Evolutionary conservation across 495 filamentous ascomycete genomes (phyloP).

Genomic region (Achaetomiella virescens): DNA sequence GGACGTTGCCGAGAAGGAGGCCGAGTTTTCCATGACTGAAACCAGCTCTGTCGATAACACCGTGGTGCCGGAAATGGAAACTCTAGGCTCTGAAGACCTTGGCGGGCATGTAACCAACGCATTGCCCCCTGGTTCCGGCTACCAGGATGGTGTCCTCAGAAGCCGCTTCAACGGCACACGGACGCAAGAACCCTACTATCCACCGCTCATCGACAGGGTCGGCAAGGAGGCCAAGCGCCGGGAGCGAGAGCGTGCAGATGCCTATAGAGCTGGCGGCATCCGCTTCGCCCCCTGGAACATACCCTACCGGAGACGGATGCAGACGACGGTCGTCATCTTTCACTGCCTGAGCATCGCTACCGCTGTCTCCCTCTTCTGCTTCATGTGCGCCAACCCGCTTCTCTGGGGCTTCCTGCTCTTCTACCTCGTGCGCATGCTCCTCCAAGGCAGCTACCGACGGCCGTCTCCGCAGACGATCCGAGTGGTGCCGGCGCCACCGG

Average conservation of each 20-base stretch:
- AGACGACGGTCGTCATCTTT: conserved; percentile 77
- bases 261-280: conserved; percentile 39
- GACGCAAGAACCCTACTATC: conserved; percentile 9
- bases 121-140: not conserved
- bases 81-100: not conserved
- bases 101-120: not conserved
- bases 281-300: conserved; percentile 85
- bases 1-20: conserved; percentile 15
- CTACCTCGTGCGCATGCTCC: conserved; percentile 79
- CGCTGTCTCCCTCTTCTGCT: conserved; percentile 77
- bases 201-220: conserved; percentile 8
- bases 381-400: conserved; percentile 81
- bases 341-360: conserved; percentile 79
- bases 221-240: conserved; percentile 9
- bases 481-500: conserved; percentile 63
- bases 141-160: not conserved
- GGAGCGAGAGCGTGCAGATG: conserved; percentile 16
- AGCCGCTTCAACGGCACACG: not conserved
- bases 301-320: conserved; percentile 75
- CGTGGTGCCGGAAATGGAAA: not conserved
- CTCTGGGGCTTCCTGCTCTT: conserved; percentile 89
- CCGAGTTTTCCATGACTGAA: conserved; percentile 1
- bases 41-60: not conserved
- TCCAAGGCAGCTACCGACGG: conserved; percentile 72
- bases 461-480: conserved; percentile 62